These are phyloP conservation scores for Septoria petroselini DNA, from an alignment of 2,329 filamentous ascomycete genomes.

Conservation along the genomic window DNA sequence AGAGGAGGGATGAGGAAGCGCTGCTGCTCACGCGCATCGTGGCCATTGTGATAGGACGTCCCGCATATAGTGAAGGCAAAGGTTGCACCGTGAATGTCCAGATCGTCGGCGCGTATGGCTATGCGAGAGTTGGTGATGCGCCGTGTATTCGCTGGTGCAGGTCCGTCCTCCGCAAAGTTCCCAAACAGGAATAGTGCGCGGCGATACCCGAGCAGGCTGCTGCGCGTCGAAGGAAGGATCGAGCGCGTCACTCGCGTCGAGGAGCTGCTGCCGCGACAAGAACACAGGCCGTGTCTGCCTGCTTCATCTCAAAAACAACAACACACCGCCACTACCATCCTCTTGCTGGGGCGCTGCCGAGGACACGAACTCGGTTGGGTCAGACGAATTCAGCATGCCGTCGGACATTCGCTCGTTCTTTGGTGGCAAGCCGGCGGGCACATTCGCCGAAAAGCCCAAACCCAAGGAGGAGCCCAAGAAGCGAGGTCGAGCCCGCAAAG, in stretches of 20 bases:
- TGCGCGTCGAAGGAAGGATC: neutral
- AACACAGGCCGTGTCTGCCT: neutral
- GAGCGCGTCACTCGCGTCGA: constrained; percentile 11
- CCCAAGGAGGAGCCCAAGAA: constrained; percentile 44
- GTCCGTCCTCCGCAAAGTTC: too few relatives aligned
- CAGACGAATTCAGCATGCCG: constrained; percentile 60
- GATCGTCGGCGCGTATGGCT: too few relatives aligned
- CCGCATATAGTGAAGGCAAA: neutral
- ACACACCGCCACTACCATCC: neutral
- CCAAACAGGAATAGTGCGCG: too few relatives aligned
- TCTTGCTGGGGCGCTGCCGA: neutral
- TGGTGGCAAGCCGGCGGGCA: constrained; percentile 66
- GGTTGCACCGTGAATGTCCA: neutral
- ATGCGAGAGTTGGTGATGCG: too few relatives aligned
- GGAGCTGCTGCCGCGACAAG: too few relatives aligned
- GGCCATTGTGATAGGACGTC: neutral
- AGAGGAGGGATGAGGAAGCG: constrained; percentile 26
- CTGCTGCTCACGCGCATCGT: constrained; percentile 8
- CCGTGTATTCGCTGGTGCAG: too few relatives aligned
- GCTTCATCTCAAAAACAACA: neutral
- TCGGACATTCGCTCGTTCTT: constrained; percentile 89
- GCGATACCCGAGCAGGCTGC: too few relatives aligned
- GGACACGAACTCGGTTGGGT: neutral
- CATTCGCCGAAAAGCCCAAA: constrained; percentile 40
- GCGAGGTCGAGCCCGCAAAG: constrained; percentile 56